Base-by-base conservation (phyloP, 73 alveolate species). In the Paramecium octaurelia region DNA sequence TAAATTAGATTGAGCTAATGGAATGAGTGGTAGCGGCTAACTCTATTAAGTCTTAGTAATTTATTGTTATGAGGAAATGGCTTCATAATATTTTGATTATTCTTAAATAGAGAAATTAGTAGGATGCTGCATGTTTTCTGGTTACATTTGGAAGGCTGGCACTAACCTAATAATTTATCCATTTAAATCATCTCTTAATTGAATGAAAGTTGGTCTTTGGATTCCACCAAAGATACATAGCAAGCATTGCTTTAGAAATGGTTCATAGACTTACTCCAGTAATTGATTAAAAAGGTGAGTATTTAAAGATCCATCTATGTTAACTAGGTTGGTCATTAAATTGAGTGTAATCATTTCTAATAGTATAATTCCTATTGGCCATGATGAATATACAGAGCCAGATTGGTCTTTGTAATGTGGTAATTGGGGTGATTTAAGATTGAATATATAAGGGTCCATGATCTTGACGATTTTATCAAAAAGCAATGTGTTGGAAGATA, bases 71-170 rank as follows among this genome's bases (percentile, higher is more conserved):
- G 11, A 14, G 12, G 59, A 48, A 2, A 48, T 48, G 8, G 38
- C 24, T 29, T 59, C 77, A 24, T 59, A 59, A 59, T 24, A 59
- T 29, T 59, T 59, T 16, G 77, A 59, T 16, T 59, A 6, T 29
- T 59, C 77, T 59, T 64, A 27, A 64, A 64, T 64, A 31, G 84
- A 64, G 21, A 64, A 64, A 64, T 64, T 64, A 64, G 84, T 64
- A 27, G 84, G 84, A 27, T 31, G 46, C 8, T 64, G n/a, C n/a
- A 64, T 18, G 4, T 54, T 54, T 54, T 54, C 69, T 54, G 69
- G 69, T n/a, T 54, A 3, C 9, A 54, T 4, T 54, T 54, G 3
- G 11, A 54, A 54, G n/a, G 34, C n/a, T n/a, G 69, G 69, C 0
- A n/a, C 34, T 18, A 54, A 54, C 21, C 69, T 54, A 1, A 18